Evolutionary conservation across 108 stramenopile species (phyloP), one percentile per base, ranked within the genome.

Genomic region (Pseudonitzschia pungens): DNA sequence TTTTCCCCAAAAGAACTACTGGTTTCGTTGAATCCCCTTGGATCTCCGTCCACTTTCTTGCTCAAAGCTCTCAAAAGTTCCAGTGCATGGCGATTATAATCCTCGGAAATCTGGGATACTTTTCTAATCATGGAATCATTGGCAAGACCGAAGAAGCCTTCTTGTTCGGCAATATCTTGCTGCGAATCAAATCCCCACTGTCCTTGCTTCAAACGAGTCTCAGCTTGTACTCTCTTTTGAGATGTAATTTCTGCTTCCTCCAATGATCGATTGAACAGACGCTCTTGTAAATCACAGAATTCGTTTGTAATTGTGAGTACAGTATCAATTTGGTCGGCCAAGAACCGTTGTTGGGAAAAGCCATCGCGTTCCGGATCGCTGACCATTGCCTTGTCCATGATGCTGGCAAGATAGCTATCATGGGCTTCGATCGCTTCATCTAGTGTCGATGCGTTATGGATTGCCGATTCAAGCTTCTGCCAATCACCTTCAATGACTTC

Each of bases 401-500:
- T 96, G 53, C 86, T 83, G 31, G 78, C 64, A 10, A 98, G 91
- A 80, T 98, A 99, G 1, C 65, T 51, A 71, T 97, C 91, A 72
- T 99, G 99, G 12, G 96, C 96, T 1, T 70, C 64, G 66, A 99
- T 94, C 44, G 97, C 78, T 71, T 94, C 92, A 75, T 98, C 97
- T 65, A 99, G 81, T 45, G 90, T 87, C 24, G 51, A 64, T 21
- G 97, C 90, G 10, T 73, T 73, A n/a, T 87, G 77, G 8, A 98
- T 70, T 14, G 77, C 82, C n/a, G 65, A 57, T 20, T 81, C 79
- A 12, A 99, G 81, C 63, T 65, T 71, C 24, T 89, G 81, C 98
- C 98, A 99, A 18, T 93, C 89, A 31, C 87, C 93, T 69, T 99
- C 99, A 50, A 99, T 74, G 22, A 99, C 98, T 79, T 98, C 98